Percentiles rank a stretch among this genome's conserved stretches.
phyloP scores from a whole-genome alignment of 768 basidiomycete genomes.

The Trametes elegans region DNA sequence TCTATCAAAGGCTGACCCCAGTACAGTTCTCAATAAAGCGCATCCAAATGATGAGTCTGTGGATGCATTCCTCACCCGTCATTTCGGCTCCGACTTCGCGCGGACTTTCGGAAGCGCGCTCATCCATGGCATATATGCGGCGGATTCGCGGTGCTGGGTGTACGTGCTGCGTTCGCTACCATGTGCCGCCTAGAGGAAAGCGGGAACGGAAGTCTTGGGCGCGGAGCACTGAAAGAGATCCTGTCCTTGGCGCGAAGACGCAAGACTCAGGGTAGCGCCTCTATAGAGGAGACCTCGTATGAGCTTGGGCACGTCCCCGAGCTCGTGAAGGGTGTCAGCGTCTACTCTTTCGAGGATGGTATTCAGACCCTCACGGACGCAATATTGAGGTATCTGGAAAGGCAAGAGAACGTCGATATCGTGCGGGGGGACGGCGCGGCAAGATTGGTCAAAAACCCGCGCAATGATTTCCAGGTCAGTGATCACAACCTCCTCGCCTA shows the following conservation, averaged over 20 bases:
- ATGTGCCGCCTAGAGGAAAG: conserved; percentile 69
- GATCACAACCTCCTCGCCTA: too few species aligned
- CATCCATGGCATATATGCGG: conserved; percentile 91
- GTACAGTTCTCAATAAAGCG: not conserved
- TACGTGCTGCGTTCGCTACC: conserved; percentile 73
- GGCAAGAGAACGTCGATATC: conserved; percentile 58
- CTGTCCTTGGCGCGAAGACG: not conserved
- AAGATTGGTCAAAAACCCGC: conserved; percentile 31
- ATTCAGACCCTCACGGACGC: conserved; percentile 62
- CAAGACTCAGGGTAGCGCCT: conserved; percentile 1
- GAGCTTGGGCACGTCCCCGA: conserved; percentile 47
- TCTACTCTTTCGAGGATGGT: conserved; percentile 82
- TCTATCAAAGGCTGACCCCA: not conserved
- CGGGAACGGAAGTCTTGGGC: conserved; percentile 68
- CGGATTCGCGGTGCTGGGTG: conserved; percentile 75
- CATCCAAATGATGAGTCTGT: conserved; percentile 68
- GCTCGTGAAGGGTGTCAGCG: conserved; percentile 58
- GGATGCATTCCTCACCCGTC: conserved; percentile 69
- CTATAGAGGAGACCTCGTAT: conserved; percentile 31
- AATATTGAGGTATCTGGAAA: conserved; percentile 46
- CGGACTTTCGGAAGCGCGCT: conserved; percentile 72
- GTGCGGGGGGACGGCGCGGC: conserved; percentile 41
- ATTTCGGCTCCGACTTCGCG: conserved; percentile 74
- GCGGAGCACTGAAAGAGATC: conserved; percentile 45
- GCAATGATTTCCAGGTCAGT: conserved; percentile 28